These are phyloP conservation scores for Pyrus hybrid DNA, from an alignment of 331 rosid genomes.

Conservation along the genomic window DNA sequence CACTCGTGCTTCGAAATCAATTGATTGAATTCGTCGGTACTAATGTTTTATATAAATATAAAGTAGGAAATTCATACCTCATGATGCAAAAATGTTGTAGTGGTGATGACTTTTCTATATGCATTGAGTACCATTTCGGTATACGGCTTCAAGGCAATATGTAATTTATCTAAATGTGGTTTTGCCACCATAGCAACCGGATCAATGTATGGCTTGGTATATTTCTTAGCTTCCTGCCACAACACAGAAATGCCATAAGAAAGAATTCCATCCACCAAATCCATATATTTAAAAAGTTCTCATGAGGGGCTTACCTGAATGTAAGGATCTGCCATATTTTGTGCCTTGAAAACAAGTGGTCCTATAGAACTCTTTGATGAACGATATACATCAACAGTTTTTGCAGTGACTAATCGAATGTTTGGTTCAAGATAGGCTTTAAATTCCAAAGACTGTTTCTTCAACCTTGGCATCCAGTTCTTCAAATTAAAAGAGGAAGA, in stretches of 20 bases:
- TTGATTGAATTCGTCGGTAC: neutral
- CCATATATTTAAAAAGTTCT: neutral
- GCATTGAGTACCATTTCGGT: neutral
- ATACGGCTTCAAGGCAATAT: constrained; percentile 7
- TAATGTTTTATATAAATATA: neutral
- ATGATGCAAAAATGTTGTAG: constrained; percentile 19
- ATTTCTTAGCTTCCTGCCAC: constrained; percentile 24
- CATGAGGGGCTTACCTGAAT: constrained; percentile 19
- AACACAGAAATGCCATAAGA: neutral
- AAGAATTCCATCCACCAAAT: neutral
- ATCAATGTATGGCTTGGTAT: constrained; percentile 9
- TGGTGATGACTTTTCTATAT: constrained; percentile 13
- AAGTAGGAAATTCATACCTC: constrained; percentile 17
- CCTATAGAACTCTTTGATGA: constrained; percentile 17
- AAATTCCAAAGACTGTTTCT: constrained; percentile 18
- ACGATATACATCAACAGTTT: constrained; percentile 19
- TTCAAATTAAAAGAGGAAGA: constrained; percentile 4
- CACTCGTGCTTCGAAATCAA: neutral
- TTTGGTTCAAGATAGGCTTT: constrained; percentile 10
- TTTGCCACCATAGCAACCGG: constrained; percentile 11
- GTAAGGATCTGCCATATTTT: constrained; percentile 4
- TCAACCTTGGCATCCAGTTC: constrained; percentile 33
- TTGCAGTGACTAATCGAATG: constrained; percentile 7
- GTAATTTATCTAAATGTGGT: constrained; percentile 15
- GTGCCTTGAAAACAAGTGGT: constrained; percentile 16